phyloP scores from a whole-genome alignment of 805 yeast species.

The Kodamaea laetipori region DNA sequence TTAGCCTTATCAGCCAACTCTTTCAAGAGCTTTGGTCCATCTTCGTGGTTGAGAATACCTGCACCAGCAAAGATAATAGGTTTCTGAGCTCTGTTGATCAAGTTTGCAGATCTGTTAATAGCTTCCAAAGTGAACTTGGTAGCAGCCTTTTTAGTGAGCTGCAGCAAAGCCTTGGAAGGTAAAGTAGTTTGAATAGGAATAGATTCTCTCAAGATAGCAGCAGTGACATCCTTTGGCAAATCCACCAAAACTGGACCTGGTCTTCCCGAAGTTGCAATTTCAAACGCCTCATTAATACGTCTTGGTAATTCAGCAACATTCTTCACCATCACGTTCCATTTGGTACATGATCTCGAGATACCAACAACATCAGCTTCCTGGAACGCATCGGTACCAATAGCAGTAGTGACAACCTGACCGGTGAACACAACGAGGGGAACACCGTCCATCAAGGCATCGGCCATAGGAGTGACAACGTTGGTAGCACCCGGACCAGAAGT shows the following conservation, averaged over 20 bases:
- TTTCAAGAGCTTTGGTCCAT: slow-evolving; percentile 76
- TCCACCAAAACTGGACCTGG: slow-evolving; percentile 99
- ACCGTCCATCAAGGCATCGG: slow-evolving; percentile 97
- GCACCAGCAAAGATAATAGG: slow-evolving; percentile 92
- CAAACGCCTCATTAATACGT: slow-evolving; percentile 96
- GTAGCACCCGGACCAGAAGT: slow-evolving; percentile 99
- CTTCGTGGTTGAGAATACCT: slow-evolving; percentile 78
- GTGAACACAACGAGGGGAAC: slow-evolving; percentile 95
- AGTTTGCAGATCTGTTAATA: slow-evolving; percentile 71
- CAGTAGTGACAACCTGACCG: slow-evolving; percentile 94
- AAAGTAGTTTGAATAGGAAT: slow-evolving; percentile 80
- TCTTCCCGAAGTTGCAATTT: slow-evolving; percentile 92
- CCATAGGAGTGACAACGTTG: slow-evolving; percentile 97
- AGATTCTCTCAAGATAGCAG: slow-evolving; percentile 80
- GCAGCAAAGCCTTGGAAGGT: slow-evolving; percentile 70
- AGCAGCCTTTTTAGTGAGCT: slow-evolving; percentile 67
- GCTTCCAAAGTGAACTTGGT: slow-evolving; percentile 75
- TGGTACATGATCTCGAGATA: slow-evolving; percentile 94
- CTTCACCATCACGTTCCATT: slow-evolving; percentile 99
- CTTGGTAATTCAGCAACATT: slow-evolving; percentile 91
- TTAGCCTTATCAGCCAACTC: slow-evolving; percentile 87
- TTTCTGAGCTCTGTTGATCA: slow-evolving; percentile 79
- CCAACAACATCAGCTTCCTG: slow-evolving; percentile 99
- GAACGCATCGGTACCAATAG: slow-evolving; percentile 98
- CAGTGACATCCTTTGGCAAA: slow-evolving; percentile 97